These are phyloP conservation scores for Bacidia gigantensis DNA, from an alignment of 495 filamentous ascomycete genomes.

Conservation along the genomic window DNA sequence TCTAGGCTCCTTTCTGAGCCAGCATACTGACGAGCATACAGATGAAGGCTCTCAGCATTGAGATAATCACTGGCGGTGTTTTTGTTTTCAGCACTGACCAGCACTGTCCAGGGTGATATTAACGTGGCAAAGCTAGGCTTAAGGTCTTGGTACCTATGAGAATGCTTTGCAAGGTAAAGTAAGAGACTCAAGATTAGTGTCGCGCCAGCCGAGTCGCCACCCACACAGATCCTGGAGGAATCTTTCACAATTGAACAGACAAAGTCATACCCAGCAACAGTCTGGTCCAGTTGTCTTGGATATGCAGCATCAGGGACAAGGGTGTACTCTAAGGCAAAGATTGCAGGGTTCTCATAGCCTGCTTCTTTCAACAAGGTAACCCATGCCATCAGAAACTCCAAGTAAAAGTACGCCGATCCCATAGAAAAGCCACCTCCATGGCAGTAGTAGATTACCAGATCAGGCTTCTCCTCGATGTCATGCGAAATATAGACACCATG, in stretches of 20 bases:
- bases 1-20: constrained; percentile 30
- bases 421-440: constrained; percentile 71
- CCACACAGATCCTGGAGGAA: constrained; percentile 44
- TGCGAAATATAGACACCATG: constrained; percentile 49
- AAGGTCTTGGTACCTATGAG: constrained; percentile 20
- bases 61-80: constrained; percentile 42
- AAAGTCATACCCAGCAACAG: constrained; percentile 50
- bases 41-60: constrained; percentile 34
- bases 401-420: constrained; percentile 66
- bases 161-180: constrained; percentile 38
- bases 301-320: constrained; percentile 60
- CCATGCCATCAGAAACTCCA: constrained; percentile 64
- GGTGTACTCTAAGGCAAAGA: constrained; percentile 68
- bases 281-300: constrained; percentile 54
- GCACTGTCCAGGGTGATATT: constrained; percentile 32
- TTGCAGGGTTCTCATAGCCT: constrained; percentile 56
- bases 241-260: constrained; percentile 40
- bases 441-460: constrained; percentile 58
- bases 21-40: constrained; percentile 52
- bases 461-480: constrained; percentile 38
- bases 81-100: constrained; percentile 15
- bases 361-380: constrained; percentile 38
- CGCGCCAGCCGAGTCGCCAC: constrained; percentile 63
- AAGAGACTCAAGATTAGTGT: constrained; percentile 53
- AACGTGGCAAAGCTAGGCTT: constrained; percentile 43